Conservation (phyloP, 2,329 filamentous ascomycete genomes). For the Penicillium vulpinum region DNA sequence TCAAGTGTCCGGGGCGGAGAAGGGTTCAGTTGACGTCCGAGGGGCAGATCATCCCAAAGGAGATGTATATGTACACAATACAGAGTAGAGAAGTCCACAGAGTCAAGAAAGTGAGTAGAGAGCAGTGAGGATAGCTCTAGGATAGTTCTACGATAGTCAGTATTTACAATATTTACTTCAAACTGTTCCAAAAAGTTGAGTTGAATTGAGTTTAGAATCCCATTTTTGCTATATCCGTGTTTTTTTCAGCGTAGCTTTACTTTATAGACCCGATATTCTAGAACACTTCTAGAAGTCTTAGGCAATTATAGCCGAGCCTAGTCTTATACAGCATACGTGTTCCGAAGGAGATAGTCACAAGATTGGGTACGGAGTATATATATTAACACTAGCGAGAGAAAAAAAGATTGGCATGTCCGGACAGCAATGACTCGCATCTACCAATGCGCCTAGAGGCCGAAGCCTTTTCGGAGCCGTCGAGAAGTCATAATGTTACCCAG, state of each 20-base stretch:
- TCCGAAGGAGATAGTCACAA: background rate
- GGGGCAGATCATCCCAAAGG: conserved; percentile 7
- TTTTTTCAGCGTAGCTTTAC: background rate
- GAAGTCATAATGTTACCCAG: conserved; percentile 34
- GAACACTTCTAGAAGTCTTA: background rate
- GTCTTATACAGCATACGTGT: background rate
- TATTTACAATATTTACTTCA: background rate
- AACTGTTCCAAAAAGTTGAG: background rate
- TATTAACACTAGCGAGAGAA: background rate
- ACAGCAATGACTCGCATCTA: conserved; percentile 41
- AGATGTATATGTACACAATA: background rate
- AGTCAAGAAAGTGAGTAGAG: background rate
- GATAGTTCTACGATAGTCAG: too few species aligned
- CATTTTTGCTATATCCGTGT: background rate
- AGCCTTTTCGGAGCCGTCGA: conserved; percentile 33
- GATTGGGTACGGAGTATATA: background rate
- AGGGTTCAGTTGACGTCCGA: conserved; percentile 8
- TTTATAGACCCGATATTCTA: background rate
- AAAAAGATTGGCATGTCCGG: conserved; percentile 34
- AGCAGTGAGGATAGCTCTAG: too few species aligned
- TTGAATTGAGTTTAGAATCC: background rate
- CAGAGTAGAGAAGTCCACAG: background rate
- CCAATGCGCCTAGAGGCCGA: conserved; percentile 32
- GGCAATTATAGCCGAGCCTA: background rate
- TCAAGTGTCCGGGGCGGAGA: conserved; percentile 10